Base-by-base conservation (phyloP, 257 asterid species). In the Scutellaria minor region DNA sequence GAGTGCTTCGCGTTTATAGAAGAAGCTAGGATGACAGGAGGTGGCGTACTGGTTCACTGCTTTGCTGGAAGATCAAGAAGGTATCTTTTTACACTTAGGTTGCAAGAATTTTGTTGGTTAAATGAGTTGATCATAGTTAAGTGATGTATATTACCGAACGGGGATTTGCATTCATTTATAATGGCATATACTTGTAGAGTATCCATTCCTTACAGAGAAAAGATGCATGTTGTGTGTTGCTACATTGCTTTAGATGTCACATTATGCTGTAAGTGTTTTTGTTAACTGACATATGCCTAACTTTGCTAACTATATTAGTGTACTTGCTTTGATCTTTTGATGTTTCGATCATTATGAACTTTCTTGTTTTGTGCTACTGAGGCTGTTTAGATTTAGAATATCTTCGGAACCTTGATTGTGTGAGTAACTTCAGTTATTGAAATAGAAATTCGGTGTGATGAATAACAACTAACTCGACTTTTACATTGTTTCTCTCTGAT, bases 21-120 rank as follows among this genome's bases (percentile, higher is more conserved):
- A 48, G 96, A 83, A 82, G 96, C 96, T 56, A 87, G 84, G 85
- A 68, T 74, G 53, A 58, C 53, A 20, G 92, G 91, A 61, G 96
- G 97, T 39, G 83, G 90, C 9, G 89, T 89, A 37, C 79, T 94
- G 68, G 94, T 91, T 68, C 98, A 94, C 80, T 94, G 98, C 85
- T 84, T 80, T 75, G 89, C 80, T 57, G 98, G 98, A 83, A 87
- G 75, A 86, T 94, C 98, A 47, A 78, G 98, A 80, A 94, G 97
- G 98, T 93, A 41, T 65, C 20, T 62, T 66, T 66, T 15, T 46
- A 9, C 9, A 42, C 40, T 72, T 55, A 7, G 20, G 61, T 63
- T 9, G 12, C 31, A 45, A 55, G 48, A 53, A 47, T 8, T 22
- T 20, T 53, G 64, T 54, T 15, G 11, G 61, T 66, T 66, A 59